A percentile compares a stretch with the other conserved stretches of the same genome.
Evolutionary conservation across 148 eudicot species (phyloP).

Genomic region (Dianthus caryophyllus): DNA sequence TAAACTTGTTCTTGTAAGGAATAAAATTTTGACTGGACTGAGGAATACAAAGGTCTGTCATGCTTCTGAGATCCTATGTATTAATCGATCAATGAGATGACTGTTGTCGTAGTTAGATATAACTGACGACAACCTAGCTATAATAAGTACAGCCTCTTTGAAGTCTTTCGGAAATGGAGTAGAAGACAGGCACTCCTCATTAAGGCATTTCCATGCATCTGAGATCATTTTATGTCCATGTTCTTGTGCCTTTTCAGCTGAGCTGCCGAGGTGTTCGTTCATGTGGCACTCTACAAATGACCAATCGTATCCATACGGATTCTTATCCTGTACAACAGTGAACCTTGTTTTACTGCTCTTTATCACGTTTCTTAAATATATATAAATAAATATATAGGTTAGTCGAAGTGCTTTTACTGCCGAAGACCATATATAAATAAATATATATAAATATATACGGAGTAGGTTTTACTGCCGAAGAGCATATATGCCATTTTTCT

Average conservation of each 20-base stretch:
- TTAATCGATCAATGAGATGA: conserved; percentile 3
- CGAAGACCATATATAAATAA: no score
- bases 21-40: no score
- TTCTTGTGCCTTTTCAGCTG: conserved; percentile 22
- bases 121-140: conserved; percentile 36
- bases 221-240: conserved; percentile 26
- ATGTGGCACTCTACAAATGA: conserved; percentile 30
- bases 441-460: no score
- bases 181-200: conserved; percentile 23
- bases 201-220: conserved; percentile 37
- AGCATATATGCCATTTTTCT: conserved; percentile 73
- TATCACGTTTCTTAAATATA: no score
- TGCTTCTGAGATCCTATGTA: background rate
- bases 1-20: background rate
- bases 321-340: no score
- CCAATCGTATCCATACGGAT: conserved; percentile 38
- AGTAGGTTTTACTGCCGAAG: no score
- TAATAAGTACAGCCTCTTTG: conserved; percentile 24
- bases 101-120: conserved; percentile 34
- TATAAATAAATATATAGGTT: no score
- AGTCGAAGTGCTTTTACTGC: no score
- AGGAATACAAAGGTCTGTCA: background rate
- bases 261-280: conserved; percentile 25
- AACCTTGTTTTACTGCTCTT: no score
- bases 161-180: conserved; percentile 25